Evolutionary conservation across 352 stramenopile species (phyloP).

Genomic region (Phytophthora meadii): DNA sequence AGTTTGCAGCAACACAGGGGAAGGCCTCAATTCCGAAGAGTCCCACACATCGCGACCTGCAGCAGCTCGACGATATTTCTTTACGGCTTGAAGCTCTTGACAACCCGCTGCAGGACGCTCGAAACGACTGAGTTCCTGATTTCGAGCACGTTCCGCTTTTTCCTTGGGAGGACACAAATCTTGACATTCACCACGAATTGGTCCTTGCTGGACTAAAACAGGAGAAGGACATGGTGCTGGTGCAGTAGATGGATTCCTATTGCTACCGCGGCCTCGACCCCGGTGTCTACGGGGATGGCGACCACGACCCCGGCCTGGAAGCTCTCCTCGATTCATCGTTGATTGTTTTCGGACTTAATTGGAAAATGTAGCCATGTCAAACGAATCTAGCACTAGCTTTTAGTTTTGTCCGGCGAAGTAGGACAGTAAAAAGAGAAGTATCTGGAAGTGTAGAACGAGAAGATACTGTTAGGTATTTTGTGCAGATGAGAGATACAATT

Average conservation of each 20-base stretch:
- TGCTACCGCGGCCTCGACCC: background rate
- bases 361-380: slow-evolving; percentile 15
- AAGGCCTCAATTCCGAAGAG: slow-evolving; percentile 39
- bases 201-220: slow-evolving; percentile 10
- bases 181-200: slow-evolving; percentile 40
- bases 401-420: slow-evolving; percentile 2
- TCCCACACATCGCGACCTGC: slow-evolving; percentile 44
- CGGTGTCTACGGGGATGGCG: background rate
- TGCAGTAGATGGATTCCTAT: background rate
- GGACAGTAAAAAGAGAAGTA: slow-evolving; percentile 6
- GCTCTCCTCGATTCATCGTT: background rate
- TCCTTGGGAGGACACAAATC: slow-evolving; percentile 44
- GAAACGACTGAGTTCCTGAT: slow-evolving; percentile 58
- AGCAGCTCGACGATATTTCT: slow-evolving; percentile 65
- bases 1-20: slow-evolving; percentile 45
- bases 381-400: background rate
- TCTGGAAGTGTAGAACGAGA: slow-evolving; percentile 3
- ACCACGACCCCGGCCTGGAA: background rate
- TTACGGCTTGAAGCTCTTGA: slow-evolving; percentile 37
- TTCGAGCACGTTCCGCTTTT: slow-evolving; percentile 38
- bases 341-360: slow-evolving; percentile 5
- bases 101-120: slow-evolving; percentile 27
- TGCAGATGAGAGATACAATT: background rate
- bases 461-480: background rate
- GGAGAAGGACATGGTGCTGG: background rate